Percentiles rank a stretch among this genome's conserved stretches.
These are phyloP conservation scores for Coemansia sp. DNA, from an alignment of 192 early-diverging fungal species.

Conservation along the genomic window DNA sequence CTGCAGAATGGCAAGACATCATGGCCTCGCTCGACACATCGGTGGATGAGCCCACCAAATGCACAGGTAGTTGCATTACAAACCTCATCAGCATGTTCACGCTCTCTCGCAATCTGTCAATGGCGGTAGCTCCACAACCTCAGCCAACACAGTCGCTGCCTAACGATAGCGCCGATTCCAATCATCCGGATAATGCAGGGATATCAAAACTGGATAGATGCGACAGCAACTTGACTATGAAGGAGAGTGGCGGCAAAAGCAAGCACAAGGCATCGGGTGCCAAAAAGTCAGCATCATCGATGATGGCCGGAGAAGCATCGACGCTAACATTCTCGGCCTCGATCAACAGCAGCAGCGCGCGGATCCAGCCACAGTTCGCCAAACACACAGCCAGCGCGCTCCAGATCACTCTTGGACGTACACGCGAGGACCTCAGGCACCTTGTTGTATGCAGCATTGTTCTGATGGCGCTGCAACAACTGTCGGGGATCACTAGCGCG, in stretches of 20 bases:
- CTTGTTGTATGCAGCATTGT: slow-evolving; percentile 56
- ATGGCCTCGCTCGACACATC: slow-evolving; percentile 30
- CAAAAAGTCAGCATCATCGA: neutral
- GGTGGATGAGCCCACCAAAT: neutral
- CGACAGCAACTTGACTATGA: slow-evolving; percentile 27
- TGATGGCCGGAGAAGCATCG: neutral
- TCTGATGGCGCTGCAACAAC: slow-evolving; percentile 66
- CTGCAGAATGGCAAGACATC: slow-evolving; percentile 61
- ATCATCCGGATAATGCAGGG: too few species aligned
- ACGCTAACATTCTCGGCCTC: slow-evolving; percentile 13
- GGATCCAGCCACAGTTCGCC: slow-evolving; percentile 2
- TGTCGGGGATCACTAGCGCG: slow-evolving; percentile 69
- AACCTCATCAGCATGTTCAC: neutral
- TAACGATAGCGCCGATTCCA: neutral
- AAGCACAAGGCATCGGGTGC: neutral
- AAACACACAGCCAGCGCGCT: slow-evolving; percentile 10
- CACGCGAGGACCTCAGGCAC: slow-evolving; percentile 41
- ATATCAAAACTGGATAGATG: neutral
- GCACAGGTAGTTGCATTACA: neutral
- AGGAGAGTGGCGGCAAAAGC: slow-evolving; percentile 3
- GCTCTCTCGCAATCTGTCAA: neutral
- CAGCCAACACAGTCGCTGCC: too few species aligned
- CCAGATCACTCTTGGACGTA: slow-evolving; percentile 35
- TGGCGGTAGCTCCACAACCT: neutral
- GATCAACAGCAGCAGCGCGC: neutral